A percentile compares a stretch with the other conserved stretches of the same genome.
phyloP scores from a whole-genome alignment of 208 protist genomes.

The Trypanosoma cruzi region DNA sequence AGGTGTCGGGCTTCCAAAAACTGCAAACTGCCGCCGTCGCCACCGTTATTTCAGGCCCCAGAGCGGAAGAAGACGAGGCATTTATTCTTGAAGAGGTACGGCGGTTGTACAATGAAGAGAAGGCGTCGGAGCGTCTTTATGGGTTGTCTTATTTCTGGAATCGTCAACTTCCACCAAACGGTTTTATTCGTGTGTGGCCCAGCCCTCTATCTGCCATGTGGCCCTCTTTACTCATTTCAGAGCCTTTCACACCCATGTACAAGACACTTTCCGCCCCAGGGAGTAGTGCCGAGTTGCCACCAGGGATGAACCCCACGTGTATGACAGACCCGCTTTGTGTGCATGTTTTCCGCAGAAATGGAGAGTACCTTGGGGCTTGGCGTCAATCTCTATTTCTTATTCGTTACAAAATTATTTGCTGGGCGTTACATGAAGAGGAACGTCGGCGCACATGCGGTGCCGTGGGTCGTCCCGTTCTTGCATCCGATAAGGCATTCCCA shows the following conservation, averaged over 20 bases:
- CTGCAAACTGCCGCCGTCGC: constrained; percentile 39
- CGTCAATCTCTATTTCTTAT: constrained; percentile 78
- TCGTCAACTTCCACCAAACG: constrained; percentile 59
- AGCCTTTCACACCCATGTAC: not conserved
- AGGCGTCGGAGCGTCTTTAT: constrained; percentile 41
- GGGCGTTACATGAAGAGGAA: constrained; percentile 73
- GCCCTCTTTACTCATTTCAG: constrained; percentile 32
- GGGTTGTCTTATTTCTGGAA: constrained; percentile 78
- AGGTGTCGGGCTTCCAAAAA: constrained; percentile 40
- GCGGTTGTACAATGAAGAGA: constrained; percentile 12
- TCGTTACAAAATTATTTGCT: constrained; percentile 82
- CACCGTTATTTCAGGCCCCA: not conserved
- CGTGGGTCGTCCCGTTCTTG: constrained; percentile 3
- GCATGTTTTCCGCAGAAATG: constrained; percentile 22
- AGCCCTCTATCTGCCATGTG: constrained; percentile 76
- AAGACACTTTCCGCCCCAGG: not conserved
- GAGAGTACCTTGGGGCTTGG: constrained; percentile 61
- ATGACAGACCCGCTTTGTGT: constrained; percentile 19
- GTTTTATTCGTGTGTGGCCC: constrained; percentile 70
- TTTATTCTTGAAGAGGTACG: constrained; percentile 13
- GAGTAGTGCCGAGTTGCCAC: not conserved
- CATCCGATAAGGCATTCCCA: not conserved
- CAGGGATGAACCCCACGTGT: not conserved
- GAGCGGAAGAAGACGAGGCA: not conserved
- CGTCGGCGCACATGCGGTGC: constrained; percentile 28